Base-by-base conservation (phyloP, 1,284 basidiomycete genomes). In the Apiotrichum laibachii region DNA sequence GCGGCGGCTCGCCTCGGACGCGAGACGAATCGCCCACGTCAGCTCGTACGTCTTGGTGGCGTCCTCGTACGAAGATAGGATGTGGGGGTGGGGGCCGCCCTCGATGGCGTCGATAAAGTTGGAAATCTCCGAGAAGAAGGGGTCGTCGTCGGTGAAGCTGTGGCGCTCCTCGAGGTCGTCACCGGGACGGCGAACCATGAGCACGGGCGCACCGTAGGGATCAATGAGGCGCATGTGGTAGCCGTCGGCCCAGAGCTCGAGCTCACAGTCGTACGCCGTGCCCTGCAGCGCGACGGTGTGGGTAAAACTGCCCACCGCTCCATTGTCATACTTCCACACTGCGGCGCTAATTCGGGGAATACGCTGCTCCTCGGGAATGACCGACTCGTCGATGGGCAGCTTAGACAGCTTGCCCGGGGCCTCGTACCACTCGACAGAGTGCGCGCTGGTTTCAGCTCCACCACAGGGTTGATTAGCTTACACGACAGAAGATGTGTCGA, bases 361-460 rank as follows among this genome's bases (percentile, higher is more conserved):
- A 34, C 78, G 70, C 35, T 75, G 66, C 6, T 75, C 72, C 57
- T 76, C 72, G 50, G 77, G 72, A 46, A 79, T 79, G 62, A 72
- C 66, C 61, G 53, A 55, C 65, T 79, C 78, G 62, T 79, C 76
- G 56, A 79, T 67, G 35, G 83, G 80, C 68, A 94, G 84, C 78
- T 89, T 92, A 66, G 85, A 86, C 45, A 99, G 84, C 26, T 86
- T 77, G 33, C 95, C 96, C 5, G 95, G 90, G 26, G 26, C 26
- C 26, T 96, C 92, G 76, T 92, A 84, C 87, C 88, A 92, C 75
- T 95, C 91, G 43, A 95, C 83, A 6, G 92, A 91, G 75, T 92
- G 90, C 8, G 91, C 90, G 19, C 55, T 56, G 26, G 11, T 8
- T n/a, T 35, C 33, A 5, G 33, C n/a, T n/a, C 12, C 6, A 6